Percentiles rank a stretch among this genome's conserved stretches.
Conservation (phyloP, 192 early-diverging fungal genomes). For the Allomyces macrogynus region DNA sequence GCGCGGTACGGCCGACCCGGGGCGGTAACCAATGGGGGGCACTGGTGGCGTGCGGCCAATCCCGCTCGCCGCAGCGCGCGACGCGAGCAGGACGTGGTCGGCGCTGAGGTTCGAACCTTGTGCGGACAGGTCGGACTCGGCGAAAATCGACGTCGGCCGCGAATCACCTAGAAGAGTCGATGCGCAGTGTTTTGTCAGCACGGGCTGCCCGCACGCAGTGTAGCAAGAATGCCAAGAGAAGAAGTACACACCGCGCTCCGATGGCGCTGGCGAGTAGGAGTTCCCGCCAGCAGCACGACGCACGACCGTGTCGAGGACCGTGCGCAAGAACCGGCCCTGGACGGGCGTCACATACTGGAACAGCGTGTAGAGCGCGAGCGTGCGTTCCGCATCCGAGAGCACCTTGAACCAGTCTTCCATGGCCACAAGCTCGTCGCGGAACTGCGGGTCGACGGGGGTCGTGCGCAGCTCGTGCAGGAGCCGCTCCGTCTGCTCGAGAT, state of each 20-base stretch:
- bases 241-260: too few species aligned
- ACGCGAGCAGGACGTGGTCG: too few species aligned
- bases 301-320: too few species aligned
- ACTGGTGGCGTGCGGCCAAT: too few species aligned
- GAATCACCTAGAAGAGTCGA: not conserved
- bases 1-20: too few species aligned
- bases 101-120: not conserved
- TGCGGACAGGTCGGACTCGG: not conserved
- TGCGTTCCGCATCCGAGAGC: constrained; percentile 72
- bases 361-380: constrained; percentile 76
- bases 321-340: constrained; percentile 48
- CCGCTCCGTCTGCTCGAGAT: constrained; percentile 73
- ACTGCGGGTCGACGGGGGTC: constrained; percentile 56
- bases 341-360: constrained; percentile 75
- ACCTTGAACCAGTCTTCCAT: constrained; percentile 91
- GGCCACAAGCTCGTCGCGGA: constrained; percentile 73
- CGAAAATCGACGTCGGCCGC: not conserved
- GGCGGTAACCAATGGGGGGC: too few species aligned
- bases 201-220: too few species aligned
- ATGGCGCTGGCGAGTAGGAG: too few species aligned
- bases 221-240: too few species aligned
- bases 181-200: too few species aligned
- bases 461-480: constrained; percentile 79
- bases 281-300: too few species aligned
- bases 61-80: too few species aligned